Percentiles rank a stretch among this genome's conserved stretches.
Conservation (phyloP, 768 basidiomycete genomes). For the Exsudoporus frostii region DNA sequence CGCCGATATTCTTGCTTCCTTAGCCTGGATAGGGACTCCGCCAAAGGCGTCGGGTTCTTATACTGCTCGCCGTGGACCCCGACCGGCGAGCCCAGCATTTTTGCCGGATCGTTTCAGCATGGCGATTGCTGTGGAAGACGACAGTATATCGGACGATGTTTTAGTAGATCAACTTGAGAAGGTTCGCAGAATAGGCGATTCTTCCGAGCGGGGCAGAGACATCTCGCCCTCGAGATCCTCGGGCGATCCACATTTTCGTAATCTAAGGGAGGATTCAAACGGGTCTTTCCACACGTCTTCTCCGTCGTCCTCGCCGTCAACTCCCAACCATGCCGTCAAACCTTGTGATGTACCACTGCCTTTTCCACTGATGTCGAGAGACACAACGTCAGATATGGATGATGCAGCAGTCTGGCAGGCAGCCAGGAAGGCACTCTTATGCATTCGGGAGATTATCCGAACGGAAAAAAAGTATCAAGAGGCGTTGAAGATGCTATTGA, state of each 20-base stretch:
- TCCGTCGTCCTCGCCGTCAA: not conserved
- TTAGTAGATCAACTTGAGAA: constrained; percentile 47
- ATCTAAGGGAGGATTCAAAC: not conserved
- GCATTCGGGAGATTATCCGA: constrained; percentile 46
- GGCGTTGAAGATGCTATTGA: constrained; percentile 35
- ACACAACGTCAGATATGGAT: constrained; percentile 12
- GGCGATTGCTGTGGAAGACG: constrained; percentile 49
- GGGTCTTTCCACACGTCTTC: not conserved
- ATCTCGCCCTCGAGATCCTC: not conserved
- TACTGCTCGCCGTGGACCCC: not conserved
- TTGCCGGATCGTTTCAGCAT: constrained; percentile 22
- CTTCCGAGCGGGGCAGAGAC: not conserved
- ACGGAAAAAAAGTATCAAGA: constrained; percentile 46
- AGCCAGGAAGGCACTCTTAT: constrained; percentile 40
- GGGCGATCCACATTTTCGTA: not conserved
- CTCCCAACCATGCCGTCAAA: not conserved
- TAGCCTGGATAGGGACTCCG: constrained; percentile 30
- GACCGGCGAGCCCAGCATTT: not conserved
- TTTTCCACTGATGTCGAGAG: constrained; percentile 3
- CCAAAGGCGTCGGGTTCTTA: not conserved
- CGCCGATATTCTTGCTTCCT: constrained; percentile 32
- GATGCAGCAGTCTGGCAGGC: constrained; percentile 34
- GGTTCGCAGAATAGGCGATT: constrained; percentile 31
- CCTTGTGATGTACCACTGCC: not conserved
- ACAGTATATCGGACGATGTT: constrained; percentile 48